These are phyloP conservation scores for Sporothrix luriei DNA, from an alignment of 2,329 filamentous ascomycete species.

Conservation along the genomic window DNA sequence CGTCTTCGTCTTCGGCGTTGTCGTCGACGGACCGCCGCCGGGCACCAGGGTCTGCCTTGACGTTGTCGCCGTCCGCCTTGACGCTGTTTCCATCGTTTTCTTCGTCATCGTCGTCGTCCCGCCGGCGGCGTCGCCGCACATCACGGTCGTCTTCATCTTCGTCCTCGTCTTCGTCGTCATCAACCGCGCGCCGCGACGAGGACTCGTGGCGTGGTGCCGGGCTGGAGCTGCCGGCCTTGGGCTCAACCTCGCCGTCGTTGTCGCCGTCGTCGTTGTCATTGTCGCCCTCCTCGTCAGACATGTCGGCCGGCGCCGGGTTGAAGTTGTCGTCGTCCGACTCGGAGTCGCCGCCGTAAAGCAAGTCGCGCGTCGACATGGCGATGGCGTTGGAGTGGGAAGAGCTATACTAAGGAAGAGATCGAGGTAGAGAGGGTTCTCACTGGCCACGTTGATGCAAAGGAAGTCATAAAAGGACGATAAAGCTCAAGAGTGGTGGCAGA, in stretches of 20 bases:
- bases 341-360: slow-evolving; percentile 50
- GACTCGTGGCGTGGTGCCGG: slow-evolving; percentile 37
- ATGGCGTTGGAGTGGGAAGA: neutral
- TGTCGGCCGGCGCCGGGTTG: slow-evolving; percentile 75
- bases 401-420: too few relatives aligned
- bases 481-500: neutral
- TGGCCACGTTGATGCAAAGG: neutral
- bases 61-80: slow-evolving; percentile 47
- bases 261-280: slow-evolving; percentile 74
- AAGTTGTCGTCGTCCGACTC: slow-evolving; percentile 86
- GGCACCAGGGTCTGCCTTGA: slow-evolving; percentile 44
- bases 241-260: slow-evolving; percentile 56
- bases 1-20: slow-evolving; percentile 37
- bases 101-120: slow-evolving; percentile 37
- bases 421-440: neutral
- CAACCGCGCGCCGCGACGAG: slow-evolving; percentile 29
- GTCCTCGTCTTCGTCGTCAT: slow-evolving; percentile 44
- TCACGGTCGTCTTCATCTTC: slow-evolving; percentile 25
- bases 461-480: neutral
- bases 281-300: slow-evolving; percentile 74
- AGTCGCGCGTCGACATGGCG: slow-evolving; percentile 32
- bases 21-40: slow-evolving; percentile 41
- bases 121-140: slow-evolving; percentile 16
- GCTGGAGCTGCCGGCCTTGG: slow-evolving; percentile 36
- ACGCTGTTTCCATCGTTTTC: slow-evolving; percentile 44